These are phyloP conservation scores for Heritiera littoralis DNA, from an alignment of 345 rosid genomes.

Conservation along the genomic window DNA sequence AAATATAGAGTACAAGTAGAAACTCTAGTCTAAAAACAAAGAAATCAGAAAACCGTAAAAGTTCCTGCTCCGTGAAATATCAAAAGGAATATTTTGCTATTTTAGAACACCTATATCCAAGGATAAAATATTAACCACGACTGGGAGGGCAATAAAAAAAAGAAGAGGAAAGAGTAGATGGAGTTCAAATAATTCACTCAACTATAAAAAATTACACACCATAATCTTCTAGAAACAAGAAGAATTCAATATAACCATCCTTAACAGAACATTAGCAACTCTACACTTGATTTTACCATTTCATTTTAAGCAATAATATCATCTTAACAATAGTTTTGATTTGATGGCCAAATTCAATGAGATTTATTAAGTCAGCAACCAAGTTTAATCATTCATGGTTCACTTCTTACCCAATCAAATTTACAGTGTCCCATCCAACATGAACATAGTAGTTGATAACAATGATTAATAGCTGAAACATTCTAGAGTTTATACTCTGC, in stretches of 20 bases:
- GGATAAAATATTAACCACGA: not conserved
- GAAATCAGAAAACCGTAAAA: not conserved
- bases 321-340: not conserved
- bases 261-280: not conserved
- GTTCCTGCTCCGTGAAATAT: not conserved
- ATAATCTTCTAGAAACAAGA: not conserved
- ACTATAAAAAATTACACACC: not conserved
- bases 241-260: not conserved
- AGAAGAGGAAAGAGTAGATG: not conserved
- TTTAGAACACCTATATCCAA: not conserved
- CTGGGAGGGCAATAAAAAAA: not conserved
- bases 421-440: constrained; percentile 9
- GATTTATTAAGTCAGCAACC: not conserved
- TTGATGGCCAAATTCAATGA: not conserved
- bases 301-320: not conserved
- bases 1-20: not conserved
- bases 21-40: not conserved
- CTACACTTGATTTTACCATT: not conserved
- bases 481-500: not conserved
- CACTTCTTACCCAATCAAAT: not conserved
- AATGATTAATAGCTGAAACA: not conserved
- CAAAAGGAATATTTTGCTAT: not conserved
- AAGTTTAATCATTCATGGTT: not conserved
- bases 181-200: not conserved
- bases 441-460: constrained; percentile 2